A percentile compares a stretch with the other conserved stretches of the same genome.
These are phyloP conservation scores for Hyphopichia pseudoburtonii DNA, from an alignment of 1,139 yeast species.

Conservation along the genomic window DNA sequence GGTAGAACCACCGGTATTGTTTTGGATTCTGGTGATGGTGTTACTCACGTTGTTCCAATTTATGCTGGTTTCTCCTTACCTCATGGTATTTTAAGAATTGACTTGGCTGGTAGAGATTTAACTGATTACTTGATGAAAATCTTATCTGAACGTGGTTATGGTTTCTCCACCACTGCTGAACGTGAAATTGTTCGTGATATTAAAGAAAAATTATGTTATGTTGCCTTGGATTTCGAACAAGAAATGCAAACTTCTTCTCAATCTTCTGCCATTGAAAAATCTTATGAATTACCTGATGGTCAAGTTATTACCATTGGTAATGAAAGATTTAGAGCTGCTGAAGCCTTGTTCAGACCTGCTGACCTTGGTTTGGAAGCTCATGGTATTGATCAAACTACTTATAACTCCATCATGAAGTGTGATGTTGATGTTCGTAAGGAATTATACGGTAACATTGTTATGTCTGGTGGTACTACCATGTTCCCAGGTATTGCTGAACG, in stretches of 20 bases:
- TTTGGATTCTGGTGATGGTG: conserved; percentile 99
- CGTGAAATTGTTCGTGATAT: conserved; percentile 99
- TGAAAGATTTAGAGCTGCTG: conserved; percentile 99
- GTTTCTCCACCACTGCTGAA: conserved; percentile 98
- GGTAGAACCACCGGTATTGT: conserved; percentile 99
- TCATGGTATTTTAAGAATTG: conserved; percentile 98
- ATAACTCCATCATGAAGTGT: conserved; percentile 99
- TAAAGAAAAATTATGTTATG: conserved; percentile 98
- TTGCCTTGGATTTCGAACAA: conserved; percentile 94
- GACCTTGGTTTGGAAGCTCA: conserved; percentile 97
- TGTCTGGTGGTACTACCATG: conserved; percentile 99
- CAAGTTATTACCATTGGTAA: conserved; percentile 99
- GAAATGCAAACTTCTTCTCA: conserved; percentile 99
- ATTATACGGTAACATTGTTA: conserved; percentile 97
- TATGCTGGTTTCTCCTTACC: conserved; percentile 99
- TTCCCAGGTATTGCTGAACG: conserved; percentile 99
- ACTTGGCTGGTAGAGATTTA: conserved; percentile 99
- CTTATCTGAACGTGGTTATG: conserved; percentile 97
- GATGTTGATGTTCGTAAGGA: conserved; percentile 99
- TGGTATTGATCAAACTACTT: conserved; percentile 99
- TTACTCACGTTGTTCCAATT: conserved; percentile 99
- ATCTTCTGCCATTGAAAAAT: conserved; percentile 97
- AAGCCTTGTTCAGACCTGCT: conserved; percentile 98
- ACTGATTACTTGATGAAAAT: conserved; percentile 99
- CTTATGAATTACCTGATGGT: conserved; percentile 99